Base-by-base conservation (phyloP, 805 yeast genomes). In the Kuraishia hungarica region DNA sequence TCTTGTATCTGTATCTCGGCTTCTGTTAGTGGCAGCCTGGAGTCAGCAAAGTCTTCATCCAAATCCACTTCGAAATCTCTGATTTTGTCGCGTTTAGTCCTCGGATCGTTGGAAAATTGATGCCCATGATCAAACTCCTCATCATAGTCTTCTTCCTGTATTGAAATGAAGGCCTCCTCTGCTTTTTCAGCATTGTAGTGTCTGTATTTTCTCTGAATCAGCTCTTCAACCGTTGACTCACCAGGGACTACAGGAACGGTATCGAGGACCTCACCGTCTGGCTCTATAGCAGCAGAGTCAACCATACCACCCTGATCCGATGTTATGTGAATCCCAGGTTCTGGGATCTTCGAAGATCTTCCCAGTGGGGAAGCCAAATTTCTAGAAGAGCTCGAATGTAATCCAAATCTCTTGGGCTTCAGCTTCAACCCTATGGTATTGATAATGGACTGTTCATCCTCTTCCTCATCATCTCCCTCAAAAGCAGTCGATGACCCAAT, bases 11-110 rank as follows among this genome's bases (percentile, higher is more conserved):
- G 55, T 17, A 54, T 39, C 54, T 71, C 74, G 13, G 59, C 62
- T 10, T 62, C 59, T 0, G 67, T 61, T 19, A 71, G 54, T 1
- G 73, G 66, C 26, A 71, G 56, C 55, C 66, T 56, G 39, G 64
- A 67, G 53, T 67, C 70, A 5, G 57, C 60, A 2, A 66, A 52
- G 6, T 58, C 56, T 22, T 63, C 63, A 51, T 63, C 61, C 20
- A 58, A 51, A 19, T 61, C 67, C 8, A 63, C 54, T 23, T 62
- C 60, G 23, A 51, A 24, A 24, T 56, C 60, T 43, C 59, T 39
- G 57, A 50, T 28, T 29, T 56, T 54, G 53, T 60, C 59, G 53
- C 57, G 39, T 55, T 57, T 51, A 55, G 54, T 13, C 47, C 29
- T n/a, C 53, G 52, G 23, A 6, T 54, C 63, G 29, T 58, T 57